phyloP scores from a whole-genome alignment of 2,329 filamentous ascomycete species.

The Thielaviopsis euricoi region DNA sequence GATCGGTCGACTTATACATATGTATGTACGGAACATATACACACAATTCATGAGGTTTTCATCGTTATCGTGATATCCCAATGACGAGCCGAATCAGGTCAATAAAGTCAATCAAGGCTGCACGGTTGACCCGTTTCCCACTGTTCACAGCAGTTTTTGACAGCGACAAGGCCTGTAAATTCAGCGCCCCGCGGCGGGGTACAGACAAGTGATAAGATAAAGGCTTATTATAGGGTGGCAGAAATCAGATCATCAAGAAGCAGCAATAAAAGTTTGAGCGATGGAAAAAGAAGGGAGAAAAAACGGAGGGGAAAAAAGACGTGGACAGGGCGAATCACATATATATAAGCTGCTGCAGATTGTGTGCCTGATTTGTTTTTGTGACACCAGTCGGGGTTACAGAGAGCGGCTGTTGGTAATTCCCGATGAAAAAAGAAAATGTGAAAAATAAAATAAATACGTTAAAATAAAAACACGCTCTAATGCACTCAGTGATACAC shows the following conservation, averaged over 20 bases:
- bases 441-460: no score
- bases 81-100: not conserved
- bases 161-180: not conserved
- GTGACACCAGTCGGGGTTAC: no score
- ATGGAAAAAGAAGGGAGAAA: not conserved
- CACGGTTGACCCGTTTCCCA: not conserved
- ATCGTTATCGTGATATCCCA: not conserved
- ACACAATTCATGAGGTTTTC: no score
- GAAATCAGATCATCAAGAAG: not conserved
- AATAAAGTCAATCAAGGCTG: not conserved
- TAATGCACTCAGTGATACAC: no score
- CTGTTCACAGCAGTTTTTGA: not conserved
- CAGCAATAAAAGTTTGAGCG: not conserved
- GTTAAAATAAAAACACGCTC: no score
- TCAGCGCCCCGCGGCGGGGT: not conserved
- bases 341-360: no score
- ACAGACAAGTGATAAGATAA: constrained; percentile 5
- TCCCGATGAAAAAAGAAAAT: no score
- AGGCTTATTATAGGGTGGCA: not conserved
- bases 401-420: no score
- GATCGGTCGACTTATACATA: no score
- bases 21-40: no score
- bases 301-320: not conserved
- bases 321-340: no score
- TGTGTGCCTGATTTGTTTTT: no score